A percentile compares a stretch with the other conserved stretches of the same genome.
Evolutionary conservation across 495 filamentous ascomycete genomes (phyloP).

Genomic region (Margaritispora aquatica): DNA sequence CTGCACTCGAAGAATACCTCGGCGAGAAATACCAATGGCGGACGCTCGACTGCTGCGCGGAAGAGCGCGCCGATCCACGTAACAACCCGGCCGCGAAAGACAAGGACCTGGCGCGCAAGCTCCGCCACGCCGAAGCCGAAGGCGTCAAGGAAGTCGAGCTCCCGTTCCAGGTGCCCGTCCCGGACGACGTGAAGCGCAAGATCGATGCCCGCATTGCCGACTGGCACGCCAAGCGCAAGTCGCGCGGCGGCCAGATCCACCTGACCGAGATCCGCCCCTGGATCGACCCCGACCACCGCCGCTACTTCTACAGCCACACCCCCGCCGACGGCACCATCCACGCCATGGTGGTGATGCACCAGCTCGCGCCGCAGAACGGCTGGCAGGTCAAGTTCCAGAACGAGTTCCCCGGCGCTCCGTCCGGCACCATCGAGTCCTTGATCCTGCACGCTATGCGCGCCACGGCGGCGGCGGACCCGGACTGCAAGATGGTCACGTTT

Average conservation of each 20-base stretch:
- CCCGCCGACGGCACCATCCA: conserved; percentile 55
- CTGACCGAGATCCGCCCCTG: conserved; percentile 79
- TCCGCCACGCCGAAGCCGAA: conserved; percentile 71
- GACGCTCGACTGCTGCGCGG: conserved; percentile 74
- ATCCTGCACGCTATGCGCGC: conserved; percentile 71
- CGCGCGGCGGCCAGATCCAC: conserved; percentile 62
- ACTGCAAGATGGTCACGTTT: conserved; percentile 63
- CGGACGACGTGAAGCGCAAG: conserved; percentile 55
- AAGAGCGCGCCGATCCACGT: conserved; percentile 68
- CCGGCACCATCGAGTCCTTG: conserved; percentile 72
- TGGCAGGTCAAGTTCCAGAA: conserved; percentile 87
- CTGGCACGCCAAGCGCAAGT: conserved; percentile 74
- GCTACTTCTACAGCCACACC: conserved; percentile 71
- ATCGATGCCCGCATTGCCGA: conserved; percentile 67
- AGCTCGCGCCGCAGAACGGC: conserved; percentile 66
- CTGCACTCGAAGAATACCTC: conserved; percentile 64
- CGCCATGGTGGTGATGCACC: conserved; percentile 67
- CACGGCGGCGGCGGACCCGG: conserved; percentile 49
- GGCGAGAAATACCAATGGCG: conserved; percentile 75
- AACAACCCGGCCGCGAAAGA: conserved; percentile 23
- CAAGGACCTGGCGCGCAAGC: conserved; percentile 56
- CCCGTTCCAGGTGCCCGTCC: conserved; percentile 49
- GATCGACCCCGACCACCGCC: conserved; percentile 69
- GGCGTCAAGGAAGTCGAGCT: conserved; percentile 67
- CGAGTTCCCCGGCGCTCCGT: conserved; percentile 74